Evolutionary conservation across 441 rosid genomes (phyloP), one percentile per base, ranked within the genome.

Genomic region (Croton laevigatus): DNA sequence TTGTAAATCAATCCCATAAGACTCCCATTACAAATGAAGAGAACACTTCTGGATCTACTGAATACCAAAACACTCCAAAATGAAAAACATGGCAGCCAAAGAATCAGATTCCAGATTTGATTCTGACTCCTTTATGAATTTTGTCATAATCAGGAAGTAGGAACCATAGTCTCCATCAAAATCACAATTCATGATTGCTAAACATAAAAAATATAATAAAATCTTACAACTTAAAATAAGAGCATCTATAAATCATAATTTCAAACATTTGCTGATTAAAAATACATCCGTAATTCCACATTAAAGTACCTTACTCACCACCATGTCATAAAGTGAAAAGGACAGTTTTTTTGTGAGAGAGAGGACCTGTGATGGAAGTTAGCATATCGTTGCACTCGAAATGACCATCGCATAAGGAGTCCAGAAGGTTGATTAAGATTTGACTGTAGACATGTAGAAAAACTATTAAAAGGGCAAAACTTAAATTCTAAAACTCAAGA

Each of bases 321-420:
- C 13, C 27, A 45, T 17, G 37, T 22, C 22, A 22, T 4, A 46
- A 32, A 32, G 19, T 32, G 27, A 27, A 62, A 5, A 27, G 1
- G 51, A 40, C 10, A 40, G 0, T 27, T 27, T 27, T 27, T 27
- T 27, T 27, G 70, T 65, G 62, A 37, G 60, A 77, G 62, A 57
- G 60, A 55, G 22, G 48, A 94, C 97, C 97, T 76, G 98, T 91
- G 42, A 94, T 73, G 74, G 97, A 80, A 73, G 87, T 79, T 72
- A 94, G 88, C 77, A 90, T 78, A 77, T 91, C 86, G 76, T 44
- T 71, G 84, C 97, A 91, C 62, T 90, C 87, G 71, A 85, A 53
- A 64, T 74, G 84, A 34, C 88, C 88, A 66, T 85, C 88, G 9
- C 97, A 91, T 71, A 91, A 51, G 38, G 87, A 87, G 64, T 90